phyloP scores from a whole-genome alignment of 2,329 filamentous ascomycete species.

The Fusarium sp. region DNA sequence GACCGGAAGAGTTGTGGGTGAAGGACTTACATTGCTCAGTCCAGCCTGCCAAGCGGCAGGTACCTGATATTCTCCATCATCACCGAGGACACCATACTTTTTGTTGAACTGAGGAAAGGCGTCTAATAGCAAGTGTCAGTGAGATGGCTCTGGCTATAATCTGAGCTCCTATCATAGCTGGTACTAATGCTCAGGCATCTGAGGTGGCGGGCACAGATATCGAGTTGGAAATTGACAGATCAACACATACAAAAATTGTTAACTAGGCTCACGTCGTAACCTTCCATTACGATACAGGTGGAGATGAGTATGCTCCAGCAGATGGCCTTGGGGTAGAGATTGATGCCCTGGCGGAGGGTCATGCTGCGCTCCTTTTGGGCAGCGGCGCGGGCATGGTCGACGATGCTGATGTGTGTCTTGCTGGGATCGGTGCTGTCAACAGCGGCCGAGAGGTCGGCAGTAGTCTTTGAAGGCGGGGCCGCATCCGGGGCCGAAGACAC shows the following conservation, averaged over 20 bases:
- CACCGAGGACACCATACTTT: constrained; percentile 64
- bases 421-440: constrained; percentile 14
- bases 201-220: constrained; percentile 1
- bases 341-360: constrained; percentile 41
- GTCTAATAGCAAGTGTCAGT: constrained; percentile 48
- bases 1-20: background rate
- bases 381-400: constrained; percentile 40
- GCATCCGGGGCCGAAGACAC: constrained; percentile 24
- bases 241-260: constrained; percentile 40
- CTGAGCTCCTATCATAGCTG: background rate
- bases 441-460: constrained; percentile 32
- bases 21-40: constrained; percentile 61
- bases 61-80: constrained; percentile 63
- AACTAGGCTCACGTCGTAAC: constrained; percentile 39
- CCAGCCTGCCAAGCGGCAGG: constrained; percentile 71
- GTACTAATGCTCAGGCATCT: background rate
- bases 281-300: constrained; percentile 41
- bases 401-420: constrained; percentile 35
- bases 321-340: constrained; percentile 40
- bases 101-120: constrained; percentile 67
- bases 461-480: constrained; percentile 32
- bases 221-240: background rate
- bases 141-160: background rate
- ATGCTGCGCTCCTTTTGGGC: constrained; percentile 40
- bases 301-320: constrained; percentile 41